Percentiles rank a stretch among this genome's conserved stretches.
Conservation (phyloP, 148 eudicot genomes). For the Cornus kousa region DNA sequence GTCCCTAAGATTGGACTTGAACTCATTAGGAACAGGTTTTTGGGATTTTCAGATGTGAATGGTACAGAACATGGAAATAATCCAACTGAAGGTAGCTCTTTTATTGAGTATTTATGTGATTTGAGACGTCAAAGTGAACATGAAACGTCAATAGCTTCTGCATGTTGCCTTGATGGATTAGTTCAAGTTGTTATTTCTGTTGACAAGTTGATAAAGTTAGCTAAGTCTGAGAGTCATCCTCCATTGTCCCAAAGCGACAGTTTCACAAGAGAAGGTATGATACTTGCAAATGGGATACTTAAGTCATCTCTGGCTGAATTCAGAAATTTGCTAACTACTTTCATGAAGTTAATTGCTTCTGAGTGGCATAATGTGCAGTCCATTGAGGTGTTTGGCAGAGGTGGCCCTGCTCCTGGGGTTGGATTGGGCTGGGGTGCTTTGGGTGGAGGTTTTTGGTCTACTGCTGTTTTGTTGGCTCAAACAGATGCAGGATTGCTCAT, state of each 20-base stretch:
- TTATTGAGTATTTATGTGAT: slow-evolving; percentile 47
- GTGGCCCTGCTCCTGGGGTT: slow-evolving; percentile 95
- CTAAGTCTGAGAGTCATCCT: slow-evolving; percentile 26
- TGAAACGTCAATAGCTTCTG: slow-evolving; percentile 64
- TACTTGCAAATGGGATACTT: slow-evolving; percentile 57
- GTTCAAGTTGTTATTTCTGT: slow-evolving; percentile 48
- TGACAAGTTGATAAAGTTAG: slow-evolving; percentile 55
- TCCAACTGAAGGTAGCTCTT: slow-evolving; percentile 26
- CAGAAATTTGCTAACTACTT: slow-evolving; percentile 38
- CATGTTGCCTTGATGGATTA: slow-evolving; percentile 62
- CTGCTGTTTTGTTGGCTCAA: slow-evolving; percentile 49
- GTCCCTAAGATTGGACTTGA: slow-evolving; percentile 56
- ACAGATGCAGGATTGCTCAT: slow-evolving; percentile 58
- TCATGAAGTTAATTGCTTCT: slow-evolving; percentile 42
- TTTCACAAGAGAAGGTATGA: slow-evolving; percentile 30
- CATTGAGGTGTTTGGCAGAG: slow-evolving; percentile 78
- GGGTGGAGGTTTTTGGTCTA: slow-evolving; percentile 89
- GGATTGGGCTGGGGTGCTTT: slow-evolving; percentile 90
- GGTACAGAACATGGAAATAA: slow-evolving; percentile 19
- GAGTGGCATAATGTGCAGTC: slow-evolving; percentile 45
- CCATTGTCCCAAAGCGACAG: slow-evolving; percentile 13
- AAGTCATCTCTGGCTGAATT: slow-evolving; percentile 42
- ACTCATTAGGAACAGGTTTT: slow-evolving; percentile 46
- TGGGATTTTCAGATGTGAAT: slow-evolving; percentile 35
- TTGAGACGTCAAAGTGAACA: slow-evolving; percentile 47